Evolutionary conservation across 495 filamentous ascomycete species (phyloP).

Genomic region (Hypoxylon cercidicola): DNA sequence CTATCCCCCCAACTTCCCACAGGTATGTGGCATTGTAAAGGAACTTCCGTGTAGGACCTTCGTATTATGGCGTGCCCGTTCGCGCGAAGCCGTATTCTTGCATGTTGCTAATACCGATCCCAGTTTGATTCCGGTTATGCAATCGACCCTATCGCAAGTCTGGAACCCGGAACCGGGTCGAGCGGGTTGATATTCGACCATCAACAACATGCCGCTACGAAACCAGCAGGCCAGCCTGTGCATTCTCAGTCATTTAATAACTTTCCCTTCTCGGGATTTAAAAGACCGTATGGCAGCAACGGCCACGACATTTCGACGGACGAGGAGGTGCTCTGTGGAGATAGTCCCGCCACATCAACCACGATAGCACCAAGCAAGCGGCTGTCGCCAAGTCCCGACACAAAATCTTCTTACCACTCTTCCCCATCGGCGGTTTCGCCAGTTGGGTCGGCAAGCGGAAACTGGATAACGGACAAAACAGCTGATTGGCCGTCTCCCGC

Average conservation of each 20-base stretch:
- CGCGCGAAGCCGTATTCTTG: background rate
- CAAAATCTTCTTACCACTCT: background rate
- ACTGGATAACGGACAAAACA: background rate
- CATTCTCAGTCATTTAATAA: background rate
- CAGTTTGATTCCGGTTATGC: conserved; percentile 16
- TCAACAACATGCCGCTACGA: conserved; percentile 2
- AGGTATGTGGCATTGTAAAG: background rate
- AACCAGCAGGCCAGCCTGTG: background rate
- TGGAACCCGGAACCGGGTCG: background rate
- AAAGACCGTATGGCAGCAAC: background rate
- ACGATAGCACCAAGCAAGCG: background rate
- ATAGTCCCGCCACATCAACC: background rate
- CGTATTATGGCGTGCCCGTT: background rate
- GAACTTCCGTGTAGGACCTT: background rate
- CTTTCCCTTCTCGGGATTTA: background rate
- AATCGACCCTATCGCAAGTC: conserved; percentile 2
- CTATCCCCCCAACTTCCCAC: background rate
- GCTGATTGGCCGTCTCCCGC: background rate
- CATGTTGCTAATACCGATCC: background rate
- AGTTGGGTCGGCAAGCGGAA: background rate
- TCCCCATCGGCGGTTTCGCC: background rate
- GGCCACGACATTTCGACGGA: background rate
- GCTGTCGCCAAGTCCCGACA: background rate
- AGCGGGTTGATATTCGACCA: background rate
- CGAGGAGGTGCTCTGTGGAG: conserved; percentile 1